Evolutionary conservation across 1,284 basidiomycete genomes (phyloP).

Genomic region (Cerioporus squamosus): DNA sequence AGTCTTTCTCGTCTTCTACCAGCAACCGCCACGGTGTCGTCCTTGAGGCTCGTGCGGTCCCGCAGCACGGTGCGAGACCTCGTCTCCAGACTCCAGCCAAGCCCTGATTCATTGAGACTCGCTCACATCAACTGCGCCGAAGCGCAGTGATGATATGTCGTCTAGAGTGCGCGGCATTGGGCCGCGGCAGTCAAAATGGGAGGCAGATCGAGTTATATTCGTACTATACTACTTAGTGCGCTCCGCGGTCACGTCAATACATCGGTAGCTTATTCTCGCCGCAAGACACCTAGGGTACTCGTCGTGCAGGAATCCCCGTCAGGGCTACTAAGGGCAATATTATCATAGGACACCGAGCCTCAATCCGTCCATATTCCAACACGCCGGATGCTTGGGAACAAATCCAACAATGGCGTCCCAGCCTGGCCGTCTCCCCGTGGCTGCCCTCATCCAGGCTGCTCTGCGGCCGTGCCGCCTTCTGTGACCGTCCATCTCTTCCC

Average conservation of each 20-base stretch:
- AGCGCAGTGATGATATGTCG: no score
- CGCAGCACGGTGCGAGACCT: no score
- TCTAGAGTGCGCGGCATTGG: no score
- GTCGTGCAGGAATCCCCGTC: background rate
- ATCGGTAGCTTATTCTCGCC: background rate
- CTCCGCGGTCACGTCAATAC: background rate
- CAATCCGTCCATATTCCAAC: no score
- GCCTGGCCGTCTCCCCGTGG: background rate
- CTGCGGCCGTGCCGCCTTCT: no score
- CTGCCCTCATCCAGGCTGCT: no score
- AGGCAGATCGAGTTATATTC: background rate
- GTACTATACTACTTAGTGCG: background rate
- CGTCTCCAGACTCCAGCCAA: no score
- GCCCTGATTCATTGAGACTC: no score
- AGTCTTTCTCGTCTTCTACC: no score
- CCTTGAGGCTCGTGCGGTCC: no score
- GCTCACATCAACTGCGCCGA: no score
- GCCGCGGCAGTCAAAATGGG: background rate
- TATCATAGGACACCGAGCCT: background rate
- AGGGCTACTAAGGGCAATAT: background rate
- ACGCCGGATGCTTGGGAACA: background rate
- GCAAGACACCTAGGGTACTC: background rate
- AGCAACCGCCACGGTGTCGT: no score
- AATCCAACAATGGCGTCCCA: background rate
- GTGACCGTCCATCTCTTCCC: background rate